These are phyloP conservation scores for Musa acuminata DNA, from an alignment of 176 grass and related monocot species.

Conservation along the genomic window DNA sequence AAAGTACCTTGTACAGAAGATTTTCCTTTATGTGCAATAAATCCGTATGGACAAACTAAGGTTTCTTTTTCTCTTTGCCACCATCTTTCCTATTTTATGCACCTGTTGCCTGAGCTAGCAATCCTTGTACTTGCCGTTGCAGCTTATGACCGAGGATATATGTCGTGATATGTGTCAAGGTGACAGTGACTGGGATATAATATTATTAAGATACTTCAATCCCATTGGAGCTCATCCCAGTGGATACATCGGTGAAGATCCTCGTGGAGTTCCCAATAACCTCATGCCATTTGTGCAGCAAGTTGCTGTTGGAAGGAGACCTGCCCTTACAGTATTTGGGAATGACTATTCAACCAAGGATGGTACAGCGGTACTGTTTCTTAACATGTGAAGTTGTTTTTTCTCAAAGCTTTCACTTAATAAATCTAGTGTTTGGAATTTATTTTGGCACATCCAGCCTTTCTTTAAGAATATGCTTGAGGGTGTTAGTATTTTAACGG, in stretches of 20 bases:
- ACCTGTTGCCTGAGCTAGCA: not conserved
- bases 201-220: conserved; percentile 91
- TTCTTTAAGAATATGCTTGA: not conserved
- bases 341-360: conserved; percentile 82
- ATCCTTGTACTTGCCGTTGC: not conserved
- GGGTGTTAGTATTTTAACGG: not conserved
- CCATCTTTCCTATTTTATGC: not conserved
- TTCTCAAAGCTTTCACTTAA: not conserved
- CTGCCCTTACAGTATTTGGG: conserved; percentile 67
- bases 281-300: conserved; percentile 97
- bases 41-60: conserved; percentile 93
- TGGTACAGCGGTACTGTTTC: conserved; percentile 58
- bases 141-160: conserved; percentile 93
- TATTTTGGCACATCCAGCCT: not conserved
- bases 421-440: not conserved
- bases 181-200: conserved; percentile 87
- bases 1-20: conserved; percentile 95
- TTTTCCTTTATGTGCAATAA: conserved; percentile 73
- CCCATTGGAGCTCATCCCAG: conserved; percentile 82
- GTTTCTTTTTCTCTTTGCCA: conserved; percentile 23
- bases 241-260: conserved; percentile 81
- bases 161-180: conserved; percentile 52
- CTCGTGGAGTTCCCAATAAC: conserved; percentile 71
- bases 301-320: conserved; percentile 79
- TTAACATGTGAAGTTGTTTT: not conserved